phyloP scores from a whole-genome alignment of 176 grass and related monocot species.

The Oryza coarctata region DNA sequence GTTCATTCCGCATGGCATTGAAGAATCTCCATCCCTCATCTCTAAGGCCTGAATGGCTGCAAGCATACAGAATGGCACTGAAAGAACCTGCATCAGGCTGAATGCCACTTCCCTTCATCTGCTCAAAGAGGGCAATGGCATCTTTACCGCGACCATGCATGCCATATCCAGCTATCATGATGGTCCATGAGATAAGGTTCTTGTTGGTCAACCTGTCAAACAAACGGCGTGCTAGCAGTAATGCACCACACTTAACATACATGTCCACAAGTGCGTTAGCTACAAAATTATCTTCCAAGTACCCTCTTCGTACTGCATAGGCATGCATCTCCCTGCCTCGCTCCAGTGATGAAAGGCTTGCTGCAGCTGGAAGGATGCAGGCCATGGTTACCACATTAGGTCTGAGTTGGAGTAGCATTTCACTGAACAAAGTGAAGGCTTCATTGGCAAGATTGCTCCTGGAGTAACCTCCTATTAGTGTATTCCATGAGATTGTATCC shows the following conservation, averaged over 20 bases:
- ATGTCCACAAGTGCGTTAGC: constrained; percentile 74
- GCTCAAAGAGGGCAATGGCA: constrained; percentile 63
- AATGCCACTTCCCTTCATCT: constrained; percentile 54
- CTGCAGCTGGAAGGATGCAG: constrained; percentile 74
- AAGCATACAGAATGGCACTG: constrained; percentile 74
- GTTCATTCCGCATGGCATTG: constrained; percentile 70
- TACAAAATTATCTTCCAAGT: constrained; percentile 48
- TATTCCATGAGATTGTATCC: constrained; percentile 88
- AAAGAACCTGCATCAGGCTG: constrained; percentile 69
- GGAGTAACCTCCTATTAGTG: constrained; percentile 79
- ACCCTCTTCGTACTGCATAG: constrained; percentile 53
- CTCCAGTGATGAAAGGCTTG: constrained; percentile 79
- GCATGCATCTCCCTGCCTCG: constrained; percentile 79
- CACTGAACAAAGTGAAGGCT: constrained; percentile 58
- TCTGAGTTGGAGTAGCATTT: constrained; percentile 57
- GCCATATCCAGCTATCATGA: constrained; percentile 91
- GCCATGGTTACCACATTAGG: constrained; percentile 81
- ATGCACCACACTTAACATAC: constrained; percentile 79
- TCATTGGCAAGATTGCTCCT: constrained; percentile 66
- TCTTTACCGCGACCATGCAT: constrained; percentile 77
- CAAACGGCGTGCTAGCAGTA: constrained; percentile 47
- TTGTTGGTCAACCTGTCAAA: constrained; percentile 69
- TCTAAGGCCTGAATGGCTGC: constrained; percentile 75
- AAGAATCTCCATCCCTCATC: constrained; percentile 80
- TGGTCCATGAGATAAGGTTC: constrained; percentile 82